Evolutionary conservation across 2,329 filamentous ascomycete species (phyloP).

Genomic region (Aureobasidium sp.): DNA sequence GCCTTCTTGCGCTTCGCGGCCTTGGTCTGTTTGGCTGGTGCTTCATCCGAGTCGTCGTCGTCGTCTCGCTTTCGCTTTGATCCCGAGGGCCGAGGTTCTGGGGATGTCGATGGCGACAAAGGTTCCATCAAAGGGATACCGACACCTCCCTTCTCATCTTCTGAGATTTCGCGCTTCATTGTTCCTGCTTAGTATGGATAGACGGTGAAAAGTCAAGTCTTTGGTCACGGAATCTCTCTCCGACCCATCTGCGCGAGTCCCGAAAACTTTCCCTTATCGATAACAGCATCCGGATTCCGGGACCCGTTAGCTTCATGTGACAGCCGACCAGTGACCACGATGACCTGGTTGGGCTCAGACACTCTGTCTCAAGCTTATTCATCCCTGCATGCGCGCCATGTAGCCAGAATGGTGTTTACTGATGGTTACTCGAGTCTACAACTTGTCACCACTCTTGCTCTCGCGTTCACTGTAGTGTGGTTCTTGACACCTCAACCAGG

Average conservation of each 20-base stretch:
- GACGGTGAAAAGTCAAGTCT: too few relatives aligned
- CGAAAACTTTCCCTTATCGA: conserved; percentile 13
- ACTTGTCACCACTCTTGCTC: not conserved
- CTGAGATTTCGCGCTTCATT: conserved; percentile 32
- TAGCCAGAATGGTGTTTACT: not conserved
- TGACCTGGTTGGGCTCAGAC: too few relatives aligned
- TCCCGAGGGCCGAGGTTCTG: conserved; percentile 25
- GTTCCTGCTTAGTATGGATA: too few relatives aligned
- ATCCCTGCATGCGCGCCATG: not conserved
- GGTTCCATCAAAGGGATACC: conserved; percentile 41
- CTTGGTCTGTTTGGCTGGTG: conserved; percentile 21
- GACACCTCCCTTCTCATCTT: conserved; percentile 35
- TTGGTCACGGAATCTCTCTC: too few relatives aligned
- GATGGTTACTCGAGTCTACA: not conserved
- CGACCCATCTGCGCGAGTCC: too few relatives aligned
- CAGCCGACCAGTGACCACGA: not conserved
- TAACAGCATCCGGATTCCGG: not conserved
- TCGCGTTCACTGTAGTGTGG: not conserved
- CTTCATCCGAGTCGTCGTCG: conserved; percentile 27
- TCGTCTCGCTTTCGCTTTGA: conserved; percentile 38
- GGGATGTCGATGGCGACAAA: conserved; percentile 29
- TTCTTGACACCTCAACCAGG: not conserved
- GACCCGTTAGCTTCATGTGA: not conserved
- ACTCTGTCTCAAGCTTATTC: not conserved
- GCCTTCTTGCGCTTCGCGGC: conserved; percentile 41